phyloP scores from a whole-genome alignment of 441 rosid species.

The Lepidium campestre region DNA sequence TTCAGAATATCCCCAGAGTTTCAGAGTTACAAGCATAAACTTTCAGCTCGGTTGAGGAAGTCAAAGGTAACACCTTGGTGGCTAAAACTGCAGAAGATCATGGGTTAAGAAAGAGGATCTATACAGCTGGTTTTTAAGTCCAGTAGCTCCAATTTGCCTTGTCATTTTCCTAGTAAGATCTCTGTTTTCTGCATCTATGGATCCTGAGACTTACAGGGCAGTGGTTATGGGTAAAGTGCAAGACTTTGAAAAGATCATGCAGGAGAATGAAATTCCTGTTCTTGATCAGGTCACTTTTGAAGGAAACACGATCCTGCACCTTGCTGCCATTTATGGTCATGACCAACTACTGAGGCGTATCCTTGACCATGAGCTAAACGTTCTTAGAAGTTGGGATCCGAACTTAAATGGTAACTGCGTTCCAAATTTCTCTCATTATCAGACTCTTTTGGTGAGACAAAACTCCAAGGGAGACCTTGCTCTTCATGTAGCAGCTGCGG shows the following conservation, averaged over 20 bases:
- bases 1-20: neutral
- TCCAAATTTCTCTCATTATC: slow-evolving; percentile 1
- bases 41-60: neutral
- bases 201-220: slow-evolving; percentile 8
- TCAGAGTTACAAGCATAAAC: no score
- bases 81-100: no score
- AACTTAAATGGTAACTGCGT: neutral
- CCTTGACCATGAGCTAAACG: slow-evolving; percentile 16
- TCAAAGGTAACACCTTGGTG: neutral
- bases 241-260: neutral
- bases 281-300: slow-evolving; percentile 19
- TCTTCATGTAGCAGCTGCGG: slow-evolving; percentile 14
- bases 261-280: slow-evolving; percentile 2
- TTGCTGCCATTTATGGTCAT: slow-evolving; percentile 15
- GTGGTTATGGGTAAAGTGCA: slow-evolving; percentile 10
- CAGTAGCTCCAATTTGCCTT: neutral
- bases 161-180: neutral
- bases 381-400: slow-evolving; percentile 15
- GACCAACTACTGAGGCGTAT: neutral
- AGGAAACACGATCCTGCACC: slow-evolving; percentile 14
- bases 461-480: slow-evolving; percentile 8
- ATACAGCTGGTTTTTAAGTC: neutral
- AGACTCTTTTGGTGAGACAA: slow-evolving; percentile 9
- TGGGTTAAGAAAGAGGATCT: neutral
- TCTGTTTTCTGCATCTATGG: neutral